Evolutionary conservation across 352 stramenopile genomes (phyloP), one percentile per base, ranked within the genome.

Genomic region (Phytophthora citricola): DNA sequence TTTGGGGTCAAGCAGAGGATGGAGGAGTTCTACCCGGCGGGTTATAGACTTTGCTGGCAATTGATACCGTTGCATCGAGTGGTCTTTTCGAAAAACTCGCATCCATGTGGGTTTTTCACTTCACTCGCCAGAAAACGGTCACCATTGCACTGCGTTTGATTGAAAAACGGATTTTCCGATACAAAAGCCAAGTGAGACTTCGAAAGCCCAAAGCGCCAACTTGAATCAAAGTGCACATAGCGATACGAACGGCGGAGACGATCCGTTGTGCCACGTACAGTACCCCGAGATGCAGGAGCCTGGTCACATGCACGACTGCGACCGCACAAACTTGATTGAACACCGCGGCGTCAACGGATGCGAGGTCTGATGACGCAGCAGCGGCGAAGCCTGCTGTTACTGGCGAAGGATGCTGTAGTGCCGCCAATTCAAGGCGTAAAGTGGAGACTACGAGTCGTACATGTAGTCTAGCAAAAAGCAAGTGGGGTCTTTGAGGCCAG

Each of bases 81-180:
- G 46, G 27, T 27, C 27, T 52, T 52, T 52, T 43, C 36, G 12
- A 9, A 43, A 17, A 17, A 17, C 15, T 20, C 5, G 14, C 46
- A 40, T 52, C 22, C 26, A 40, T 27, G 41, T 29, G 60, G 60
- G n/a, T 36, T 38, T 20, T 51, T 46, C 15, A 43, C 36, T 4
- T 36, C 12, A 17, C 15, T 54, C 14, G 32, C 17, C 59, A 61
- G 48, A 62, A 46, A 66, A 41, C 31, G 58, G 49, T 40, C 50
- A 31, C 7, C 53, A 29, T 47, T 32, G 20, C 29, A 43, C 45
- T 43, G 45, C 31, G 50, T 58, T 71, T 65, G 63, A 71, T 66
- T 71, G 63, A 71, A 71, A 71, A 71, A 71, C 55, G 63, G 63
- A 71, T 71, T 71, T 71, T 71, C 29, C 41, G 38, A 66, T 71